Evolutionary conservation across 768 basidiomycete species (phyloP).

Genomic region (Mycena filopes): DNA sequence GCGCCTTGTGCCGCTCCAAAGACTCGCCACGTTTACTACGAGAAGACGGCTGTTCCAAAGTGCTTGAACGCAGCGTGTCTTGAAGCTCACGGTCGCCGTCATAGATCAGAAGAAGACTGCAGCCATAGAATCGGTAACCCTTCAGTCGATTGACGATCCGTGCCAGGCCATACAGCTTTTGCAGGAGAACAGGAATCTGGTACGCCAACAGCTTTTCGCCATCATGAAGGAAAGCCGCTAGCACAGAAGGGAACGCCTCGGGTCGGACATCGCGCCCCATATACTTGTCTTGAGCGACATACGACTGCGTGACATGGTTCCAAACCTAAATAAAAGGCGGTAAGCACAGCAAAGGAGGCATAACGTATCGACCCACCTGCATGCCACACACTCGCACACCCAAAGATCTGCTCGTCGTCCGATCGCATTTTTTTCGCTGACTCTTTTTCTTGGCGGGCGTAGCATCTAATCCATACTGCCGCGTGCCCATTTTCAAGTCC

Average conservation of each 20-base stretch:
- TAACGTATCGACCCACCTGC: slow-evolving; percentile 75
- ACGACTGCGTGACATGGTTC: slow-evolving; percentile 86
- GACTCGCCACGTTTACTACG: slow-evolving; percentile 84
- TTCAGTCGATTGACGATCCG: slow-evolving; percentile 88
- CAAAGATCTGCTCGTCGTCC: slow-evolving; percentile 90
- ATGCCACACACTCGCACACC: slow-evolving; percentile 97
- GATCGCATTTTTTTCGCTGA: slow-evolving; percentile 97
- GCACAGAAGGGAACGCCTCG: slow-evolving; percentile 84
- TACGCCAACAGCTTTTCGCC: slow-evolving; percentile 86
- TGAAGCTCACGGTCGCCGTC: slow-evolving; percentile 94
- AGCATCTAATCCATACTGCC: slow-evolving; percentile 98
- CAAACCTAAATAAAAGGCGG: slow-evolving; percentile 74
- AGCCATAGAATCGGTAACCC: slow-evolving; percentile 99
- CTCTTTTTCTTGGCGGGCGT: slow-evolving; percentile 94
- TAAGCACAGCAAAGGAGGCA: slow-evolving; percentile 24
- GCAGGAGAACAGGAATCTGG: slow-evolving; percentile 91
- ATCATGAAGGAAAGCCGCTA: slow-evolving; percentile 86
- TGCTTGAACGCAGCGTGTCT: slow-evolving; percentile 71
- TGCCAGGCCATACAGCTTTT: slow-evolving; percentile 94
- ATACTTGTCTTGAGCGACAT: slow-evolving; percentile 96
- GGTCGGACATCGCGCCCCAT: slow-evolving; percentile 90
- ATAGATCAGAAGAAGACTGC: slow-evolving; percentile 95
- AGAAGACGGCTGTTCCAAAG: slow-evolving; percentile 72
- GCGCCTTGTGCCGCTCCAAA: slow-evolving; percentile 64
- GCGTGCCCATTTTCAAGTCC: slow-evolving; percentile 99